These are phyloP conservation scores for Talaromyces sp. DNA, from an alignment of 2,329 filamentous ascomycete genomes.

Conservation along the genomic window DNA sequence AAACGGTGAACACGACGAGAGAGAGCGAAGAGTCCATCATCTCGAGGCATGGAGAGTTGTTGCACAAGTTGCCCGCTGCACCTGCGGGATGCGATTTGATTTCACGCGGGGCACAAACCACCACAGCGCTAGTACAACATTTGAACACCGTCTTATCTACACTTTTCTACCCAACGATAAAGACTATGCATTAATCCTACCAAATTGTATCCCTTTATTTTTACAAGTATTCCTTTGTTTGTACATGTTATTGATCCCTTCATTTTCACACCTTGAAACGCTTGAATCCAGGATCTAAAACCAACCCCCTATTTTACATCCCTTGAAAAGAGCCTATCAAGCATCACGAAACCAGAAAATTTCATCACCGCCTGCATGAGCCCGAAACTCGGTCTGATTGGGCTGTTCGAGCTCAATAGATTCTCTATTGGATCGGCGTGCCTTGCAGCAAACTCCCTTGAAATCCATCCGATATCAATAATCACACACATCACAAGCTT, in stretches of 20 bases:
- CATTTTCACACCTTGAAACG: background rate
- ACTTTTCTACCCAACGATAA: background rate
- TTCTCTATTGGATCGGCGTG: no score
- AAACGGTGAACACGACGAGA: background rate
- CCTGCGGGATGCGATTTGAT: background rate
- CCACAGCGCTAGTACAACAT: background rate
- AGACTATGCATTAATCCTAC: background rate
- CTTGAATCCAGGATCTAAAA: background rate
- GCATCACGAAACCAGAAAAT: background rate
- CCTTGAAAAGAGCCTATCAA: background rate
- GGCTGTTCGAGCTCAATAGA: background rate
- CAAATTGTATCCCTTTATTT: background rate
- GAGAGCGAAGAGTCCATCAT: background rate
- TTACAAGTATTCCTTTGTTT: background rate
- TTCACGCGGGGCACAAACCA: no score
- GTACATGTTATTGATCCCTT: background rate
- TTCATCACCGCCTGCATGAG: background rate
- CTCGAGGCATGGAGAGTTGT: background rate
- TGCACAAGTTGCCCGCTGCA: background rate
- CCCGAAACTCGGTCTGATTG: background rate
- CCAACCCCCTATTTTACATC: background rate
- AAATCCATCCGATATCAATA: background rate
- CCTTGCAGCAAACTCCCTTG: background rate
- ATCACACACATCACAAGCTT: background rate
- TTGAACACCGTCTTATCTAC: background rate